Evolutionary conservation across 805 yeast species (phyloP).

Genomic region (Hanseniaspora taiwanica): DNA sequence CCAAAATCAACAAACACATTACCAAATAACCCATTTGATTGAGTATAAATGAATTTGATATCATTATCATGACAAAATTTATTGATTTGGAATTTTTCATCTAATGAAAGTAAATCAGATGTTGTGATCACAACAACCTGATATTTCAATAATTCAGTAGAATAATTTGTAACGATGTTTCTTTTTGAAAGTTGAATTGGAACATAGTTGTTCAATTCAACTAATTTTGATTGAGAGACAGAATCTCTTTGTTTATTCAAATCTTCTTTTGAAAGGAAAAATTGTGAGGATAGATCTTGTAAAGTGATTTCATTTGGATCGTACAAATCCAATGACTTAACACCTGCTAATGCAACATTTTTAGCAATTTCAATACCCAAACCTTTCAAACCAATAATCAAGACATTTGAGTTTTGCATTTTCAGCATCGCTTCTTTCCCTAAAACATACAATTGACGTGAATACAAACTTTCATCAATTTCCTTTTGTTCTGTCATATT

Average conservation of each 20-base stretch:
- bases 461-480: conserved; percentile 89
- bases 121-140: conserved; percentile 74
- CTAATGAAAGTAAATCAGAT: conserved; percentile 56
- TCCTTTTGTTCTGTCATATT: conserved; percentile 23
- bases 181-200: conserved; percentile 55
- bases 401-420: conserved; percentile 89
- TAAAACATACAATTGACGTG: conserved; percentile 89
- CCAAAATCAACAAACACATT: conserved; percentile 87
- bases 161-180: conserved; percentile 7
- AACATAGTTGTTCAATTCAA: conserved; percentile 82
- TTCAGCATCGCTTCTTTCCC: conserved; percentile 98
- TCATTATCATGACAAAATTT: conserved; percentile 56
- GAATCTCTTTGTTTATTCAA: conserved; percentile 68
- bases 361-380: conserved; percentile 94
- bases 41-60: conserved; percentile 73
- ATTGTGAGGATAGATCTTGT: conserved; percentile 77
- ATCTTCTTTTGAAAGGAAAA: conserved; percentile 59
- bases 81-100: conserved; percentile 65
- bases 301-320: conserved; percentile 63
- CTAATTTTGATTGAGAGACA: conserved; percentile 51
- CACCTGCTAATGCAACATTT: conserved; percentile 94
- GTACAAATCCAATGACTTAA: conserved; percentile 72
- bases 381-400: conserved; percentile 82
- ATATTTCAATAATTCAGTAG: conserved; percentile 36
- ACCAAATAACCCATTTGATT: conserved; percentile 80